These are phyloP conservation scores for Arthrocladium fulminans DNA, from an alignment of 2,329 filamentous ascomycete genomes.

Conservation along the genomic window DNA sequence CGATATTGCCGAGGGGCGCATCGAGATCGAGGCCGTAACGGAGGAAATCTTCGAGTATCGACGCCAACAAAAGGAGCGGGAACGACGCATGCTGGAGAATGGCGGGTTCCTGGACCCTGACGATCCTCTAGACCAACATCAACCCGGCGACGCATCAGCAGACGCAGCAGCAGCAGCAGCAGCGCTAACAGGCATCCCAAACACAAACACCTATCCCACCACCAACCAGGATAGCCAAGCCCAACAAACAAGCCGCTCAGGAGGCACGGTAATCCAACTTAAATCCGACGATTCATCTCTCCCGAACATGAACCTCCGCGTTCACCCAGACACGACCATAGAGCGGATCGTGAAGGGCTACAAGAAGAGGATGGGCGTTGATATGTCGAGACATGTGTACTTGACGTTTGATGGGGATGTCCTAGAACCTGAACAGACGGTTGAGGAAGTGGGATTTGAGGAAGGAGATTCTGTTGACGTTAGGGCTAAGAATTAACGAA, in stretches of 20 bases:
- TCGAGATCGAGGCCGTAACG: conserved; percentile 74
- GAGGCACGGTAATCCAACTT: conserved; percentile 39
- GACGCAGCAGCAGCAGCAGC: not conserved
- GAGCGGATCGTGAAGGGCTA: conserved; percentile 56
- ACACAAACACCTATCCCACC: conserved; percentile 17
- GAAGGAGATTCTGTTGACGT: conserved; percentile 72
- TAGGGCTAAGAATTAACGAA: conserved; percentile 2
- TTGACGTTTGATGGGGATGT: conserved; percentile 69
- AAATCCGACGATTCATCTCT: conserved; percentile 37
- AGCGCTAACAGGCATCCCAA: conserved; percentile 14
- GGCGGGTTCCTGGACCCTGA: not conserved
- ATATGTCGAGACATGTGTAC: conserved; percentile 45
- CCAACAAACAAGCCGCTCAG: conserved; percentile 14
- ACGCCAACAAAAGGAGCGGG: conserved; percentile 42
- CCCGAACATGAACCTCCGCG: conserved; percentile 37
- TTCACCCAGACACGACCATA: conserved; percentile 45
- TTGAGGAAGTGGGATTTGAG: conserved; percentile 61
- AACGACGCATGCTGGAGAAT: conserved; percentile 34
- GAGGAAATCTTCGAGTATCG: conserved; percentile 49
- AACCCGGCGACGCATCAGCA: not conserved
- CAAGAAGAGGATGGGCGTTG: conserved; percentile 45
- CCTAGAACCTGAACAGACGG: conserved; percentile 50
- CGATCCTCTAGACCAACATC: not conserved
- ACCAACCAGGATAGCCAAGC: conserved; percentile 23
- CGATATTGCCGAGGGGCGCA: conserved; percentile 45